phyloP scores from a whole-genome alignment of 2,329 filamentous ascomycete species.

The Keithomyces neogunnii region DNA sequence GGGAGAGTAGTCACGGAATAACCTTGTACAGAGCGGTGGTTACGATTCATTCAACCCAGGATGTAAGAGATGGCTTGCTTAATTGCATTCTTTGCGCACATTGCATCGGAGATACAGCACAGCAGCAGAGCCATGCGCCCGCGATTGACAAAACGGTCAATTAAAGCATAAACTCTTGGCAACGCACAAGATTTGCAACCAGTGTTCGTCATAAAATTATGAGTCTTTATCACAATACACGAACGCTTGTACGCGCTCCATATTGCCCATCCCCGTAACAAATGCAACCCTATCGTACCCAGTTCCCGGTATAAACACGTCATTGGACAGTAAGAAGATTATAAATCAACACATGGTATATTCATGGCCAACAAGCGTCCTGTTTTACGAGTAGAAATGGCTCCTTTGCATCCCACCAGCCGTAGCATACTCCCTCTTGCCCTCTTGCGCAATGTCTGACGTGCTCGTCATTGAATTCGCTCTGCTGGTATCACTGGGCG shows the following conservation, averaged over 20 bases:
- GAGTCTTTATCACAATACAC: background rate
- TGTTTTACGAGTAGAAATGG: constrained; percentile 44
- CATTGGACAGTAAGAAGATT: background rate
- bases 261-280: background rate
- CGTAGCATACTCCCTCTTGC: constrained; percentile 44
- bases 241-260: constrained; percentile 3
- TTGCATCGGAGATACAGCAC: too few relatives aligned
- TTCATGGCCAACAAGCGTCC: background rate
- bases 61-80: too few relatives aligned
- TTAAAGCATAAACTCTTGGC: too few relatives aligned
- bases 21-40: too few relatives aligned
- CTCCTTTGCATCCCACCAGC: constrained; percentile 49
- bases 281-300: background rate
- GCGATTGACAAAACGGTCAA: too few relatives aligned
- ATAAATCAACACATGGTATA: background rate
- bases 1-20: too few relatives aligned
- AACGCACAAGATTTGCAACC: too few relatives aligned
- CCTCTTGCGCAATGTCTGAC: constrained; percentile 26
- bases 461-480: constrained; percentile 43
- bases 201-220: background rate
- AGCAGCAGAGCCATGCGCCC: too few relatives aligned
- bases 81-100: too few relatives aligned
- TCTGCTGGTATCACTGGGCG: constrained; percentile 37
- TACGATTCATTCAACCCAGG: too few relatives aligned
- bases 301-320: background rate